Base-by-base conservation (phyloP, 352 stramenopile species). In the Phytophthora lateralis region DNA sequence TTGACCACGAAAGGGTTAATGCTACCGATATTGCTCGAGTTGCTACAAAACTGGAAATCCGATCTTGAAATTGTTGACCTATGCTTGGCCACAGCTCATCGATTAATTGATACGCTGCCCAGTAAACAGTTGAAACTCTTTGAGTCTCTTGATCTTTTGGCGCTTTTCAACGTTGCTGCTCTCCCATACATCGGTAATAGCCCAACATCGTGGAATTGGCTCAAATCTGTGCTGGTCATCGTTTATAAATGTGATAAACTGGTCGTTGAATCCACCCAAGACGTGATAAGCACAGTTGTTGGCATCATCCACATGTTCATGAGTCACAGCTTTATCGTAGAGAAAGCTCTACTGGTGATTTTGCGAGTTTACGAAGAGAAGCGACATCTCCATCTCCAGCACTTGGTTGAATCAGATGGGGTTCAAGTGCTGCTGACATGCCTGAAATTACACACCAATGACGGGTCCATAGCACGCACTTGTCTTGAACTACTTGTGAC, bases 271-370 rank as follows among this genome's bases (percentile, higher is more conserved):
- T 66, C 60, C 7, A 34, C 21, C 15, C 44, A 60, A 55, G 50
- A 46, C 11, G 49, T 17, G 26, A 53, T 49, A 2, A 56, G 11
- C 2, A 53, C 20, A 37, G 45, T 50, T 14, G 14, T 70, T 18
- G 20, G 9, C 7, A 47, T 63, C n/a, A 55, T 66, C 44, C 44
- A 34, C 10, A 66, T 66, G 54, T 70, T 60, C 44, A 66, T 66
- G 29, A 58, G 54, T 17, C 66, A 73, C 41, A 62, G 20, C 42
- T 70, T 58, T 42, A 69, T 73, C 50, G 60, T 73, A 17, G 39
- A 47, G 15, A 66, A 39, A 17, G 43, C 66, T 20, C 12, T 66
- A 12, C 2, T 39, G 14, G 21, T 73, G 21, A 17, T 70, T 15
- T 8, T 48, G 17, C 30, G 29, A 5, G 50, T 66, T 15, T 70